Evolutionary conservation across 345 rosid species (phyloP).

Genomic region (Populus simonii): DNA sequence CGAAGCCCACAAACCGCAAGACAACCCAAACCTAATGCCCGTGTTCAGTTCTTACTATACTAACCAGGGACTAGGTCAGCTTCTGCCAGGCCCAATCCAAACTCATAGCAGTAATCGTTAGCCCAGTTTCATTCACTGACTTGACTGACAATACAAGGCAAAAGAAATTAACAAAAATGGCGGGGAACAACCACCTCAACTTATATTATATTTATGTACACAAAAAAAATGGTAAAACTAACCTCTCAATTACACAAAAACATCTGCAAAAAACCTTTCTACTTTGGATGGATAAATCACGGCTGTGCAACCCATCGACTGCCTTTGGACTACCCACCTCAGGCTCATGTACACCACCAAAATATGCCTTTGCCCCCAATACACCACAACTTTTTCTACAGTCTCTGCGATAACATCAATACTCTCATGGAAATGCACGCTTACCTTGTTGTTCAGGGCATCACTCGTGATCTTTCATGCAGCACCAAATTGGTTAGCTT

Average conservation of each 20-base stretch:
- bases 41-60: too few relatives aligned
- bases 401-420: conserved; percentile 40
- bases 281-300: conserved; percentile 21
- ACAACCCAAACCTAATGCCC: too few relatives aligned
- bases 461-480: conserved; percentile 38
- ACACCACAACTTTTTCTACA: conserved; percentile 31
- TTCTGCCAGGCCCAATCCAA: too few relatives aligned
- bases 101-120: neutral
- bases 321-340: neutral
- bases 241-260: conserved; percentile 15
- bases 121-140: too few relatives aligned
- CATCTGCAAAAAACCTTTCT: conserved; percentile 16
- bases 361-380: conserved; percentile 11
- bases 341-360: conserved; percentile 1
- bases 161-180: neutral
- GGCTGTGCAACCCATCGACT: conserved; percentile 7
- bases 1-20: too few relatives aligned
- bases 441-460: conserved; percentile 43
- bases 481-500: conserved; percentile 57
- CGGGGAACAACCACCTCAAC: neutral
- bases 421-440: conserved; percentile 49
- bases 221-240: conserved; percentile 7
- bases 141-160: too few relatives aligned
- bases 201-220: neutral
- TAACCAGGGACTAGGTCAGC: too few relatives aligned